Conservation (phyloP, 768 basidiomycete genomes). For the Suillus fuscotomentosus region DNA sequence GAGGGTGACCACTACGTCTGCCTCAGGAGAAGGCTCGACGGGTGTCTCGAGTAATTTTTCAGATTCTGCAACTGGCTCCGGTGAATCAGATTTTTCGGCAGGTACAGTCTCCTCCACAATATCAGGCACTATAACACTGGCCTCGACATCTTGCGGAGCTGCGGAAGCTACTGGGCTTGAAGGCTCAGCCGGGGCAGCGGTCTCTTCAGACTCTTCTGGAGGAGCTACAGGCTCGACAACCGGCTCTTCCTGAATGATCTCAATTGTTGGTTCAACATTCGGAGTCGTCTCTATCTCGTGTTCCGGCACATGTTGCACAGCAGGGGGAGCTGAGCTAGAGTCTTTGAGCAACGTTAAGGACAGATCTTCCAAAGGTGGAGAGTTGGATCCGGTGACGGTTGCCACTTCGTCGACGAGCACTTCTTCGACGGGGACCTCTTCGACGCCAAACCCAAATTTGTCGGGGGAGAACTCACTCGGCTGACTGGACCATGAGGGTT, state of each 20-base stretch:
- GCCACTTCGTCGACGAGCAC: slow-evolving; percentile 15
- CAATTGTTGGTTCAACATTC: background rate
- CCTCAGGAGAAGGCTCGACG: slow-evolving; percentile 10
- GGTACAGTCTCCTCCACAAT: slow-evolving; percentile 7
- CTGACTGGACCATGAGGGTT: slow-evolving; percentile 13
- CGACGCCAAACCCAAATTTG: slow-evolving; percentile 18
- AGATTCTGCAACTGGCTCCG: slow-evolving; percentile 1
- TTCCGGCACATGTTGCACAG: slow-evolving; percentile 4
- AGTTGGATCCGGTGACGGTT: slow-evolving; percentile 16
- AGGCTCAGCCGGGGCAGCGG: background rate
- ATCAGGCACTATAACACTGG: slow-evolving; percentile 1
- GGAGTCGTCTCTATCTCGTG: background rate
- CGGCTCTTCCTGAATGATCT: background rate
- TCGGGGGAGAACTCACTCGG: background rate
- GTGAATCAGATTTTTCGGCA: slow-evolving; percentile 11
- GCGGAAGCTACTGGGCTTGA: background rate
- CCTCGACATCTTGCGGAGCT: background rate
- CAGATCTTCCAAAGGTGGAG: slow-evolving; percentile 28
- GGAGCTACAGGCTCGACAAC: background rate
- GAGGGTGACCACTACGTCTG: background rate
- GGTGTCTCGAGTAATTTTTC: slow-evolving; percentile 7
- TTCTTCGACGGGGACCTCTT: slow-evolving; percentile 22
- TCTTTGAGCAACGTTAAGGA: slow-evolving; percentile 26
- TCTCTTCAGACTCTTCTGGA: background rate
- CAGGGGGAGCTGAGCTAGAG: slow-evolving; percentile 3